Percentiles rank a stretch among this genome's conserved stretches.
These are phyloP conservation scores for Leccinum boreale DNA, from an alignment of 768 basidiomycete genomes.

Conservation along the genomic window DNA sequence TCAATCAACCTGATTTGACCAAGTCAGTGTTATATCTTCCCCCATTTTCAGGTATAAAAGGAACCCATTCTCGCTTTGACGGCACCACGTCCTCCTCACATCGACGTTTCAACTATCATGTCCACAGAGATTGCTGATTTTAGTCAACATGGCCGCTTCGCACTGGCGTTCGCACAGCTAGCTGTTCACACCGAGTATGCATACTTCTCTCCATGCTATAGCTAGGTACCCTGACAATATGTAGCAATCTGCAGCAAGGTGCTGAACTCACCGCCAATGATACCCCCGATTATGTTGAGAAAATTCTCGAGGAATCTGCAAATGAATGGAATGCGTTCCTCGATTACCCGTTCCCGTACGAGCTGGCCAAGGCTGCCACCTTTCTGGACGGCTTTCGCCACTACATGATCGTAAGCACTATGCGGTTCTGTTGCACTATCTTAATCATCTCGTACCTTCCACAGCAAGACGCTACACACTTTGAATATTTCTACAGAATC, in stretches of 20 bases:
- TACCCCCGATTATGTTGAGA: neutral
- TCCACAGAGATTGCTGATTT: neutral
- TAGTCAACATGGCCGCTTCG: neutral
- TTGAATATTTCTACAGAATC: conserved; percentile 2
- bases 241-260: neutral
- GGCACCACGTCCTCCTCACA: neutral
- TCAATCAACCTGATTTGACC: neutral
- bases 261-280: neutral
- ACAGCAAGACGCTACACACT: conserved; percentile 8
- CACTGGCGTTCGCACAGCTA: neutral
- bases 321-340: neutral
- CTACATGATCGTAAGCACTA: conserved; percentile 2
- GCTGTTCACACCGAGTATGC: neutral
- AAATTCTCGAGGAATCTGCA: neutral
- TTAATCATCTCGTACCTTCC: neutral
- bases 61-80: too few relatives aligned
- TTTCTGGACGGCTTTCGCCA: conserved; percentile 3
- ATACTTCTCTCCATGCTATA: neutral
- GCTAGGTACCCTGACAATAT: neutral
- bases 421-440: neutral
- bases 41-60: neutral
- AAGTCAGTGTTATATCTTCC: neutral
- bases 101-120: neutral
- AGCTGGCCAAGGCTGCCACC: neutral
- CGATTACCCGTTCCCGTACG: neutral